Base-by-base conservation (phyloP, 2,329 filamentous ascomycete genomes). In the Penicillium sp. region DNA sequence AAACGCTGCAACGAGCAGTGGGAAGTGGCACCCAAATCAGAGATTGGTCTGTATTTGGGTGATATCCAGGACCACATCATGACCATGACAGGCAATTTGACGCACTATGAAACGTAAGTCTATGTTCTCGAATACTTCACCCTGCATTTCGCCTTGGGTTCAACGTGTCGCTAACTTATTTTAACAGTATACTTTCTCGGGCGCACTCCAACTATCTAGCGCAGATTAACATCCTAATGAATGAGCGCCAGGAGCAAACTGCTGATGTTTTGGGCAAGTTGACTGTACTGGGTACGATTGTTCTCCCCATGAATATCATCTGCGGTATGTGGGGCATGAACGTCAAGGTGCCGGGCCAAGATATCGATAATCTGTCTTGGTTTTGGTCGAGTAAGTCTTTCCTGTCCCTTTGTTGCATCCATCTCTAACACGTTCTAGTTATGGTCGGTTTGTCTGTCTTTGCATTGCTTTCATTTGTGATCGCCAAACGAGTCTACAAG, bases 301-400 rank as follows among this genome's bases (percentile, higher is more conserved):
- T 99, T 3, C 80, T 99, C 55, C 95, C 95, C 11, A 96, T 99
- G 93, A 99, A 99, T 73, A 96, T 99, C 72, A 93, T 99, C 69
- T 98, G 95, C 2, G 95, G 95, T 65, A 87, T 98, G 68, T 99
- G 93, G 93, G 95, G 93, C 51, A 98, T 98, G 93, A 99, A 99
- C 81, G 90, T 93, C 35, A 92, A 91, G 81, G 95, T 99, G 0
- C 95, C 95, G 0, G 95, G 95, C 1, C 93, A 98, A 74, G 89
- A 93, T 46, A 80, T 87, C 58, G 92, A 96, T 63, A 89, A 89
- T 67, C 77, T 93, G 51, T 80, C 78, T 25, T 95, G 90, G 90
- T 95, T 93, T 72, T 85, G 82, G 72, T 86, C 81, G 16, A 81
- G 78, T 80, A 74, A 54, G 57, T 59, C 14, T 21, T 55, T 73